Evolutionary conservation across 2,329 filamentous ascomycete genomes (phyloP).

Genomic region (Coleophoma crateriformis): DNA sequence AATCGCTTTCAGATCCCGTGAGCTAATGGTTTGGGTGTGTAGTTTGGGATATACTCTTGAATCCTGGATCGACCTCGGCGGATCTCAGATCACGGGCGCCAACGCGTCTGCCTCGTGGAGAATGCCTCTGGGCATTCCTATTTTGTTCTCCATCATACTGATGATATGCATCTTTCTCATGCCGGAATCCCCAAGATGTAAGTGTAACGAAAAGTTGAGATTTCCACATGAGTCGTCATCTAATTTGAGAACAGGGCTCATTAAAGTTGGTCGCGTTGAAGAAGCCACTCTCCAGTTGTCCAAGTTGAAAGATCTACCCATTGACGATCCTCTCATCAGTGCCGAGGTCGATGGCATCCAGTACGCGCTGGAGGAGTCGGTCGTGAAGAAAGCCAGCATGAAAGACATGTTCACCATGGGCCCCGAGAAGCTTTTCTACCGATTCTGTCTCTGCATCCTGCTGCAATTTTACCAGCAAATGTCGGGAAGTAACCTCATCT

Average conservation of each 20-base stretch:
- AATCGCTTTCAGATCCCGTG: too few species aligned
- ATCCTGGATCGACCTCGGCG: conserved; percentile 40
- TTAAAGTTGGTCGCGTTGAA: conserved; percentile 26
- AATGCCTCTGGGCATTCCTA: conserved; percentile 31
- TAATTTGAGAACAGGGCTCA: conserved; percentile 18
- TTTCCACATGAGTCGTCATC: too few species aligned
- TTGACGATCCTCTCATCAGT: conserved; percentile 3
- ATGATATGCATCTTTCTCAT: conserved; percentile 28
- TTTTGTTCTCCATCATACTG: conserved; percentile 26
- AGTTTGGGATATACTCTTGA: conserved; percentile 32
- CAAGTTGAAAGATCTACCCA: conserved; percentile 6
- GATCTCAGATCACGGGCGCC: conserved; percentile 24
- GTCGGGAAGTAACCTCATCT: conserved; percentile 32
- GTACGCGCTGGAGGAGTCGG: conserved; percentile 40
- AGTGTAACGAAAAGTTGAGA: too few species aligned
- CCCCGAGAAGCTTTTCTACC: conserved; percentile 43
- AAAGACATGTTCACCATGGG: conserved; percentile 41
- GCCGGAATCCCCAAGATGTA: conserved; percentile 29
- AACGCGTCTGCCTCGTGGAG: conserved; percentile 26
- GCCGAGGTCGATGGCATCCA: conserved; percentile 41
- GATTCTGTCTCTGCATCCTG: conserved; percentile 42
- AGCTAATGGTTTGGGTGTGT: neutral
- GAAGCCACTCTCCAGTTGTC: conserved; percentile 29
- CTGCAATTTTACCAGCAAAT: conserved; percentile 46
- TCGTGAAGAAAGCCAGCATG: conserved; percentile 29